Evolutionary conservation across 805 yeast genomes (phyloP).

Genomic region (Yarrowia sp.): DNA sequence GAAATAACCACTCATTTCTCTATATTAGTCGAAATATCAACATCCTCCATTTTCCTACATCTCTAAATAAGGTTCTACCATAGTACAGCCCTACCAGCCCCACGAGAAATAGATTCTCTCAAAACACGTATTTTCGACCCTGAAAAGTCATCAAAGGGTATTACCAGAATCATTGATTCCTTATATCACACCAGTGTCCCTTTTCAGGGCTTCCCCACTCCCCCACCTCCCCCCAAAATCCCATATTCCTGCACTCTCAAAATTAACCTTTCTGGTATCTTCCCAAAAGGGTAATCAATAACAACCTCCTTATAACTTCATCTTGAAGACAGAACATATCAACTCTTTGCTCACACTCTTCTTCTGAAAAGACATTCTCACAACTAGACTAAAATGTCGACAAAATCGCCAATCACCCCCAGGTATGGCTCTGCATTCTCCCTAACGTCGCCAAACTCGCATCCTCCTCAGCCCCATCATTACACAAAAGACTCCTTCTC

Average conservation of each 20-base stretch:
- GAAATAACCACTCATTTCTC: no score
- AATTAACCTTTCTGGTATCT: neutral
- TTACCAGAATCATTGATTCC: no score
- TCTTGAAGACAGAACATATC: neutral
- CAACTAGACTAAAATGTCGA: neutral
- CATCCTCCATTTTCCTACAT: no score
- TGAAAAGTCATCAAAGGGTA: no score
- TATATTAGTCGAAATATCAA: no score
- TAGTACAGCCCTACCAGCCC: no score
- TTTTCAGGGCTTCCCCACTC: no score
- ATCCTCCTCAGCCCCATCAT: neutral
- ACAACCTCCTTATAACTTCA: neutral
- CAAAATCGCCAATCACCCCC: slow-evolving; percentile 7
- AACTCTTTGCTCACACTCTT: neutral
- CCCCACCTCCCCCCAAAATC: no score
- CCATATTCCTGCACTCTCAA: neutral
- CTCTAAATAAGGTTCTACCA: no score
- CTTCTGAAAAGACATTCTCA: neutral
- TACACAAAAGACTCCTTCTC: neutral
- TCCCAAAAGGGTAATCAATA: slow-evolving; percentile 1
- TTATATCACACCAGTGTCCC: no score
- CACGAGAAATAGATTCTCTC: no score
- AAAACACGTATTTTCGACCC: no score
- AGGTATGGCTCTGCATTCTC: neutral
- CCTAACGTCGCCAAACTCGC: slow-evolving; percentile 4